Percentiles rank a stretch among this genome's conserved stretches.
Conservation (phyloP, 2,329 filamentous ascomycete species). For the Colletotrichum sp. region DNA sequence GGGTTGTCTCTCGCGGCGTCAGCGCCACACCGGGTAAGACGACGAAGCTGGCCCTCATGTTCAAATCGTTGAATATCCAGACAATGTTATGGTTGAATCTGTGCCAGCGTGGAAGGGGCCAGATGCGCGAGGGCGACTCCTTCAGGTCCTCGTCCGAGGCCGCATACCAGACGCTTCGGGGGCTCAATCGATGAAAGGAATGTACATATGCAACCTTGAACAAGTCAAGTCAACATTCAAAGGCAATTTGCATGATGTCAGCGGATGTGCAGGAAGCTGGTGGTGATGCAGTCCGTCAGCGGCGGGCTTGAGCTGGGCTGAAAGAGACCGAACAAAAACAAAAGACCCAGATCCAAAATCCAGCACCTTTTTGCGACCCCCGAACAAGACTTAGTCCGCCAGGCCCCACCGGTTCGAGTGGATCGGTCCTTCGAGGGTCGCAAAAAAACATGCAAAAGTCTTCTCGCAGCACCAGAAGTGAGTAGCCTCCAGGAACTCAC, state of each 20-base stretch:
- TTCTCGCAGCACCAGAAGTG: background rate
- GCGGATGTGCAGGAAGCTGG: background rate
- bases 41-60: background rate
- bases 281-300: background rate
- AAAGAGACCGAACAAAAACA: background rate
- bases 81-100: background rate
- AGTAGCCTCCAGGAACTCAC: background rate
- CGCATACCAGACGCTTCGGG: background rate
- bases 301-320: background rate
- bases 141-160: background rate
- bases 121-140: background rate
- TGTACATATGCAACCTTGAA: background rate
- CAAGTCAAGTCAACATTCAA: background rate
- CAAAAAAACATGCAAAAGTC: background rate
- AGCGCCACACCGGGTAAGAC: background rate
- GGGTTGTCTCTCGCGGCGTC: background rate
- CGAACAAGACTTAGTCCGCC: background rate
- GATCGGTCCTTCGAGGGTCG: background rate
- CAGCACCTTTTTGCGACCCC: background rate
- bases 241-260: background rate
- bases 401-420: background rate
- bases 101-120: background rate
- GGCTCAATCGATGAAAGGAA: background rate
- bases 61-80: rapidly evolving
- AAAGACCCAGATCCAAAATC: background rate